These are phyloP conservation scores for Logfia minima DNA, from an alignment of 129 eudicot genomes.

Conservation along the genomic window DNA sequence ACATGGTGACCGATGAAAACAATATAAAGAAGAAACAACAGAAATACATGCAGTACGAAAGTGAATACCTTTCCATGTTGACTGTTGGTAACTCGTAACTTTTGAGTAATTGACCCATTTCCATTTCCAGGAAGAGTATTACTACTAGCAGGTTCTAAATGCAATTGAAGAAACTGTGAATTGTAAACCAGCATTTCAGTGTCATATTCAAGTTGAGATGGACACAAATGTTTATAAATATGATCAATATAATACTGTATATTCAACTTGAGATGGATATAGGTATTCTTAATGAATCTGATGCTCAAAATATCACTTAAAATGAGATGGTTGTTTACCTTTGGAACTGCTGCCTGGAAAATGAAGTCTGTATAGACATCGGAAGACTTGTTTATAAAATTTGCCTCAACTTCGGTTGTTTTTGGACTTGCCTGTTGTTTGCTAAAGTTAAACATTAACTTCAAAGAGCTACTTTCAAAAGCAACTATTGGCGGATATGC, in stretches of 20 bases:
- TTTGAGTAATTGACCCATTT: constrained; percentile 72
- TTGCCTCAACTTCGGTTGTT: constrained; percentile 63
- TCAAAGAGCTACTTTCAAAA: constrained; percentile 78
- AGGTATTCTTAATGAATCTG: not conserved
- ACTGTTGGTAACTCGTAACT: constrained; percentile 71
- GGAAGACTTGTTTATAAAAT: constrained; percentile 64
- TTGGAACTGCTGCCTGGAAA: constrained; percentile 97
- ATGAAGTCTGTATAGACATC: constrained; percentile 59
- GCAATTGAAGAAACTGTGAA: constrained; percentile 92
- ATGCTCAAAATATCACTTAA: not conserved
- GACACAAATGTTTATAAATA: not conserved
- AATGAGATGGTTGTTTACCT: constrained; percentile 50
- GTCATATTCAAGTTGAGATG: not conserved
- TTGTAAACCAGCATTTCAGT: constrained; percentile 19
- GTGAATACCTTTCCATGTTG: constrained; percentile 93
- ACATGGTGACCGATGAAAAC: not conserved
- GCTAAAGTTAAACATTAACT: constrained; percentile 63
- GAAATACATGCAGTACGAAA: constrained; percentile 7
- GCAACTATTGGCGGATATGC: constrained; percentile 74
- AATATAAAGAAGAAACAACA: not conserved
- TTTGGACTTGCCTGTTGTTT: constrained; percentile 73
- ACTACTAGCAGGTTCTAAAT: constrained; percentile 90
- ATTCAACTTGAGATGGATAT: not conserved
- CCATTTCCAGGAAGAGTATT: constrained; percentile 70
- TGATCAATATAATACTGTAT: not conserved